A percentile compares a stretch with the other conserved stretches of the same genome.
phyloP scores from a whole-genome alignment of 164 flowering plant species.

The Warburgia ugandensis region DNA sequence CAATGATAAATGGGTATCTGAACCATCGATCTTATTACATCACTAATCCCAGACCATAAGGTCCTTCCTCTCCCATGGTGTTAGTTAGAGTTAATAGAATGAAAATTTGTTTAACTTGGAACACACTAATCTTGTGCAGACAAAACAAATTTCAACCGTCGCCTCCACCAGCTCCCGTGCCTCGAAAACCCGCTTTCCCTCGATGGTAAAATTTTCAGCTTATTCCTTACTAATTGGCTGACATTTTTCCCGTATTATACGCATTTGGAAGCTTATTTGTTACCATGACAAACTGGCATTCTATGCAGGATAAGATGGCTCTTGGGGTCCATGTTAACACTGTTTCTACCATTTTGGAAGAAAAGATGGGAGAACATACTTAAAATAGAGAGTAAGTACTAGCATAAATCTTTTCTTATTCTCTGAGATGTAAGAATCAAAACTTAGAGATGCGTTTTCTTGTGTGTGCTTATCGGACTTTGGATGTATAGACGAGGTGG shows the following conservation, averaged over 20 bases:
- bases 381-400: not conserved
- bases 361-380: slow-evolving; percentile 1
- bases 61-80: too few species aligned
- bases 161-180: not conserved
- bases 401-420: too few species aligned
- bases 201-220: not conserved
- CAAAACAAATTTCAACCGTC: not conserved
- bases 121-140: not conserved
- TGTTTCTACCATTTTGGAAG: slow-evolving; percentile 4
- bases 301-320: slow-evolving; percentile 6
- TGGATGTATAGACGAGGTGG: not conserved
- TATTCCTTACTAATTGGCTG: too few species aligned
- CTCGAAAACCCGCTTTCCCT: not conserved
- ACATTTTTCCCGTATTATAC: too few species aligned
- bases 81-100: too few species aligned
- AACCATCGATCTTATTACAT: too few species aligned
- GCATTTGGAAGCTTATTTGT: too few species aligned
- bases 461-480: not conserved
- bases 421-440: too few species aligned
- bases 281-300: not conserved
- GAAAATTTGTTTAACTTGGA: too few species aligned
- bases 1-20: too few species aligned
- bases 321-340: slow-evolving; percentile 1
- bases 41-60: too few species aligned
- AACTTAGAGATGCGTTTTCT: too few species aligned